Evolutionary conservation across 2,329 filamentous ascomycete species (phyloP).

Genomic region (Aspergillus neotritici): DNA sequence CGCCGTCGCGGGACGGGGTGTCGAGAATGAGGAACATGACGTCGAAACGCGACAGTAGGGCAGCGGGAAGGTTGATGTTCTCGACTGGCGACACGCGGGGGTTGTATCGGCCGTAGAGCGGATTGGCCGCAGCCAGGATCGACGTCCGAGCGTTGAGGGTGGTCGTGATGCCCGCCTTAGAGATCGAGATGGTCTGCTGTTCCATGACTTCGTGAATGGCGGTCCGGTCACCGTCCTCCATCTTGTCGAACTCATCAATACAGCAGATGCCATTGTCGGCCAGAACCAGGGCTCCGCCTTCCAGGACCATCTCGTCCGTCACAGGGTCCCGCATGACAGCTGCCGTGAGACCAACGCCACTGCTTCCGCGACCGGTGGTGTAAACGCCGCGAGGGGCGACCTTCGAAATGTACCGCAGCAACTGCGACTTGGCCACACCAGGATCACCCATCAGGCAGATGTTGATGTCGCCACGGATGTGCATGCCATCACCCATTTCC

Average conservation of each 20-base stretch:
- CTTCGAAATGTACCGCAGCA: constrained; percentile 97
- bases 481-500: constrained; percentile 96
- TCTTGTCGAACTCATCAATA: constrained; percentile 82
- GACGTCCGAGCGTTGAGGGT: constrained; percentile 94
- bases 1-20: constrained; percentile 79
- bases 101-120: constrained; percentile 96
- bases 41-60: constrained; percentile 93
- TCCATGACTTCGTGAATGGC: constrained; percentile 87
- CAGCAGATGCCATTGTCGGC: constrained; percentile 79
- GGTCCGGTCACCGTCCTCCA: constrained; percentile 72
- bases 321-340: constrained; percentile 77
- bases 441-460: constrained; percentile 98
- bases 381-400: constrained; percentile 89
- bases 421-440: constrained; percentile 97
- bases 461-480: constrained; percentile 98
- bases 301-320: constrained; percentile 71
- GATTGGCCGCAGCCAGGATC: constrained; percentile 93
- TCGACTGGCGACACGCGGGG: constrained; percentile 94
- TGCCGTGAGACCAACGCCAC: constrained; percentile 73
- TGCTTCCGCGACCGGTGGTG: constrained; percentile 75
- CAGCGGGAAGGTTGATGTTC: constrained; percentile 98
- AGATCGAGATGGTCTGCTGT: constrained; percentile 78
- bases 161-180: constrained; percentile 91
- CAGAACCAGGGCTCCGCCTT: constrained; percentile 71
- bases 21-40: constrained; percentile 95